These are phyloP conservation scores for Tilletia indica DNA, from an alignment of 1,284 basidiomycete genomes.

Conservation along the genomic window DNA sequence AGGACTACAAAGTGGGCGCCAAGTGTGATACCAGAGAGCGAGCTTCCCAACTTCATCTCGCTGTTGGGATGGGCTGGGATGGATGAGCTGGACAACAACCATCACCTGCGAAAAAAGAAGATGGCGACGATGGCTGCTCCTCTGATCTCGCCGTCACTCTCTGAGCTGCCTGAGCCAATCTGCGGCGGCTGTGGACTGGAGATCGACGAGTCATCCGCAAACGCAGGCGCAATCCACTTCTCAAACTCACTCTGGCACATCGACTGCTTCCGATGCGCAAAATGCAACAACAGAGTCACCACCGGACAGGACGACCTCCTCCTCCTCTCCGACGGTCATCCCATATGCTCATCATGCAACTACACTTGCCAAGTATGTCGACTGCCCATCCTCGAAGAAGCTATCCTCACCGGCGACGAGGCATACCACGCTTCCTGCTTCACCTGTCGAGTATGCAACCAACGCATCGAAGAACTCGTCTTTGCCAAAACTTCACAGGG, in stretches of 20 bases:
- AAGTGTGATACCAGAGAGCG: too few species aligned
- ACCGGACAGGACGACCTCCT: constrained; percentile 87
- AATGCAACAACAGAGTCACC: constrained; percentile 62
- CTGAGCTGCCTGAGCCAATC: constrained; percentile 41
- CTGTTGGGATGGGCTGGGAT: too few species aligned
- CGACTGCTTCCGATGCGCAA: constrained; percentile 43
- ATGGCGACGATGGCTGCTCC: too few species aligned
- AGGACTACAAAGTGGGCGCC: too few species aligned
- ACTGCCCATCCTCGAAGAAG: constrained; percentile 57
- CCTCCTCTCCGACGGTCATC: constrained; percentile 90
- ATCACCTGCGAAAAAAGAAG: too few species aligned
- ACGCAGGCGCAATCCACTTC: constrained; percentile 46
- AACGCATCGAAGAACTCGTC: constrained; percentile 92
- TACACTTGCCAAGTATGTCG: constrained; percentile 64
- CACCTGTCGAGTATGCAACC: constrained; percentile 90
- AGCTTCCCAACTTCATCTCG: too few species aligned
- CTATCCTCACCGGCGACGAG: constrained; percentile 96
- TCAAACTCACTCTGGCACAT: constrained; percentile 49
- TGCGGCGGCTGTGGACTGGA: constrained; percentile 45
- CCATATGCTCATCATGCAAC: constrained; percentile 93
- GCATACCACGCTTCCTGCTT: constrained; percentile 98
- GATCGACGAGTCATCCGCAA: constrained; percentile 46
- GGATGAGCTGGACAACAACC: too few species aligned
- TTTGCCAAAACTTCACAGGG: constrained; percentile 98
- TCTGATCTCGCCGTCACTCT: constrained; percentile 6